Evolutionary conservation across 441 rosid species (phyloP).

Genomic region (Isatis lusitanica): DNA sequence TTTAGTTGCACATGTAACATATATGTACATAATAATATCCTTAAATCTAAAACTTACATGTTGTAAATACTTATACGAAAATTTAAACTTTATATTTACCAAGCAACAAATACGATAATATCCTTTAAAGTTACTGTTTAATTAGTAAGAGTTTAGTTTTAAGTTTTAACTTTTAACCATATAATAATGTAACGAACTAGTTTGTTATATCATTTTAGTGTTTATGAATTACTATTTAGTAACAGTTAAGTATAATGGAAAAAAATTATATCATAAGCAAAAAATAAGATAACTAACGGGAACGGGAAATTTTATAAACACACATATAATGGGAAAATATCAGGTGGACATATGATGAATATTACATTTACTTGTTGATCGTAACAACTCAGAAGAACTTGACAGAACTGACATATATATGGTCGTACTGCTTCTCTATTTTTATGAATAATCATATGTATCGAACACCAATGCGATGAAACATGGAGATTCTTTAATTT

Average conservation of each 20-base stretch:
- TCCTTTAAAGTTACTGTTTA: background rate
- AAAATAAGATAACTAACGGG: background rate
- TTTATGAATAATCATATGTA: background rate
- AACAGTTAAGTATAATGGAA: background rate
- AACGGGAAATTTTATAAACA: background rate
- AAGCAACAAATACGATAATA: background rate
- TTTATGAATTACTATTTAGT: background rate
- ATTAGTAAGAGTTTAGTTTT: background rate
- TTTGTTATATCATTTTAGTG: background rate
- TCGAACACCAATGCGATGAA: background rate
- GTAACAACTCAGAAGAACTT: constrained; percentile 7
- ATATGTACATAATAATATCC: background rate
- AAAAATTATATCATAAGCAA: background rate
- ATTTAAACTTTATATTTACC: background rate
- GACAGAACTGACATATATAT: constrained; percentile 9
- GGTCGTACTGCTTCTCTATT: background rate
- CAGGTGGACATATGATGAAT: constrained; percentile 10
- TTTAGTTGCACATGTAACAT: background rate
- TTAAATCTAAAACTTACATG: background rate
- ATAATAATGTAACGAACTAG: background rate
- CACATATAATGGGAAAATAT: background rate
- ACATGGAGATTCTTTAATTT: background rate
- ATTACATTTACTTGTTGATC: constrained; percentile 6
- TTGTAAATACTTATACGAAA: background rate
- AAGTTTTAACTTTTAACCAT: background rate